A percentile compares a stretch with the other conserved stretches of the same genome.
phyloP scores from a whole-genome alignment of 2,329 filamentous ascomycete species.

The Berkeleyomyces rouxiae region DNA sequence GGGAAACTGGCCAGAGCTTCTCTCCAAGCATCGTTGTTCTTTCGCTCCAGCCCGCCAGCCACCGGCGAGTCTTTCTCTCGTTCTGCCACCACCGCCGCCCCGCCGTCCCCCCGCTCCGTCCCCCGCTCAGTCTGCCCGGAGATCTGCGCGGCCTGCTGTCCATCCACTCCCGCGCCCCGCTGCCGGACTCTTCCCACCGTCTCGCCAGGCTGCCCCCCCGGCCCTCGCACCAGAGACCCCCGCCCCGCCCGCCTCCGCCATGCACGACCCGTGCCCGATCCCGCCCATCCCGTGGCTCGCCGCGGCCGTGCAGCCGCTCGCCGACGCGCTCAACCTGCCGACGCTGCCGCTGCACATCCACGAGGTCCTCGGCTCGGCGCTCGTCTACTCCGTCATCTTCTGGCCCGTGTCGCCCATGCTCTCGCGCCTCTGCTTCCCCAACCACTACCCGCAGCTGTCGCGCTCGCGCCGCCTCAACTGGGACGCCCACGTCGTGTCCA shows the following conservation, averaged over 20 bases:
- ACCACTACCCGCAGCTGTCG: slow-evolving; percentile 45
- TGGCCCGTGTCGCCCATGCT: slow-evolving; percentile 49
- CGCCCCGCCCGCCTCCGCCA: slow-evolving; percentile 25
- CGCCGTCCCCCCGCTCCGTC: too few relatives aligned
- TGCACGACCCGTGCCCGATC: slow-evolving; percentile 60
- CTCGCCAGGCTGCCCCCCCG: too few relatives aligned
- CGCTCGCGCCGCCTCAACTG: slow-evolving; percentile 55
- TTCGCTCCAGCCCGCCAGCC: too few relatives aligned
- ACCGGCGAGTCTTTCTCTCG: too few relatives aligned
- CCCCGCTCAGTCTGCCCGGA: too few relatives aligned
- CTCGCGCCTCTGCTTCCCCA: slow-evolving; percentile 44
- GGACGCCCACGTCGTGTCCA: slow-evolving; percentile 75
- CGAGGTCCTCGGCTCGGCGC: slow-evolving; percentile 50
- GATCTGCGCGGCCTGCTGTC: too few relatives aligned
- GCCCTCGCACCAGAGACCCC: not conserved
- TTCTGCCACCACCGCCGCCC: too few relatives aligned
- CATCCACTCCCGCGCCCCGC: too few relatives aligned
- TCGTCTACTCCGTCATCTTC: slow-evolving; percentile 53
- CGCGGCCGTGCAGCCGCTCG: slow-evolving; percentile 43
- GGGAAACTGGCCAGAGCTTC: not conserved
- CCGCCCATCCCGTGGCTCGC: slow-evolving; percentile 40
- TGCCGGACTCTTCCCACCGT: too few relatives aligned
- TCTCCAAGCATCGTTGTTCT: too few relatives aligned
- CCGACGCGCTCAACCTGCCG: slow-evolving; percentile 42
- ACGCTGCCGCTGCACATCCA: slow-evolving; percentile 63